Evolutionary conservation across 441 rosid species (phyloP).

Genomic region (Hura crepitans): DNA sequence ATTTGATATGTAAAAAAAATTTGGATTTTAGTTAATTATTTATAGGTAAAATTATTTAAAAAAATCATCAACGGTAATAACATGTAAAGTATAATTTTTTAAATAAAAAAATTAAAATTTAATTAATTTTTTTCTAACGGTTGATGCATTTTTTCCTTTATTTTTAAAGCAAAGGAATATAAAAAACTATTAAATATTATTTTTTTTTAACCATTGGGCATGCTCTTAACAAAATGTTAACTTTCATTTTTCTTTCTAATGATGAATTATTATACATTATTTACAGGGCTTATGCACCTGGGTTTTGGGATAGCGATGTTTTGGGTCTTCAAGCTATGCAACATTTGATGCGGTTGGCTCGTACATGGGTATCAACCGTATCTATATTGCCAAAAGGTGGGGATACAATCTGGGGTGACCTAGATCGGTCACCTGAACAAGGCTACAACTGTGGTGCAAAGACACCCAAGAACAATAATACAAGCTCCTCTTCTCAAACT

Average conservation of each 20-base stretch:
- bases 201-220: too few relatives aligned
- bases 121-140: too few relatives aligned
- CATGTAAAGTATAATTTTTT: too few relatives aligned
- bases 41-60: too few relatives aligned
- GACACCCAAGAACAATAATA: conserved; percentile 4
- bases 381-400: conserved; percentile 96
- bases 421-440: conserved; percentile 92
- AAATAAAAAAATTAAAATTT: too few relatives aligned
- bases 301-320: conserved; percentile 67
- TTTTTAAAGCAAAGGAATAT: too few relatives aligned
- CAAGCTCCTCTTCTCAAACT: conserved; percentile 22
- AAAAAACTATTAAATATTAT: too few relatives aligned
- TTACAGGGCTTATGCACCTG: conserved; percentile 86
- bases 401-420: conserved; percentile 88
- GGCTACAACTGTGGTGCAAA: conserved; percentile 28
- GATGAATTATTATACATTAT: conserved; percentile 2
- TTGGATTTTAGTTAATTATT: too few relatives aligned
- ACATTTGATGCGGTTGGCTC: conserved; percentile 76
- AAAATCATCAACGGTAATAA: too few relatives aligned
- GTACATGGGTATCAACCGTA: conserved; percentile 96
- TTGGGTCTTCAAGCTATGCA: conserved; percentile 80
- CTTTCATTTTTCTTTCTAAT: neutral
- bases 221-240: too few relatives aligned
- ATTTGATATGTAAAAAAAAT: too few relatives aligned
- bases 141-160: too few relatives aligned